A percentile compares a stretch with the other conserved stretches of the same genome.
Evolutionary conservation across 495 filamentous ascomycete species (phyloP).

Genomic region (Margaritispora aquatica): DNA sequence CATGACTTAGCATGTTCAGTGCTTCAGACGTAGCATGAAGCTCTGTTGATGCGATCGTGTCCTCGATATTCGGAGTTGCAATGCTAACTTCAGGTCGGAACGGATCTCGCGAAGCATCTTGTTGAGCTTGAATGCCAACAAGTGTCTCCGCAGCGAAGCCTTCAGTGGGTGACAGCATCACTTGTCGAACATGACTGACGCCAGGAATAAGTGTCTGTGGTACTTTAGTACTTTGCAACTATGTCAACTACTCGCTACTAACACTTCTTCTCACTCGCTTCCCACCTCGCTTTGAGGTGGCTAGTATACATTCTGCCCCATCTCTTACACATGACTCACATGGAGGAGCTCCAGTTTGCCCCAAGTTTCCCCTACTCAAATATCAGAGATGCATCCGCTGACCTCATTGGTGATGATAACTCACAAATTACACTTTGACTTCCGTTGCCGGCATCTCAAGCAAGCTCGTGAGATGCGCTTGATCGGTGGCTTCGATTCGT

Average conservation of each 20-base stretch:
- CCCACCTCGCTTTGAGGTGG: slow-evolving; percentile 53
- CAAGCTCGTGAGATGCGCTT: slow-evolving; percentile 57
- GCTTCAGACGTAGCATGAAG: slow-evolving; percentile 39
- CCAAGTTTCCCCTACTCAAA: slow-evolving; percentile 35
- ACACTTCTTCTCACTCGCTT: slow-evolving; percentile 38
- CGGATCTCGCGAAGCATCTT: slow-evolving; percentile 28
- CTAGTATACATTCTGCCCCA: slow-evolving; percentile 51
- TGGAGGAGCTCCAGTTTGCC: slow-evolving; percentile 43
- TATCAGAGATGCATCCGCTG: neutral
- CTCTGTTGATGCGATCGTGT: slow-evolving; percentile 31
- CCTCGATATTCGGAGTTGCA: slow-evolving; percentile 24
- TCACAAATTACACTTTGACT: slow-evolving; percentile 58
- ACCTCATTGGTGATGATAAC: slow-evolving; percentile 24
- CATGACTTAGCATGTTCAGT: slow-evolving; percentile 36
- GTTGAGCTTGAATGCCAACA: slow-evolving; percentile 27
- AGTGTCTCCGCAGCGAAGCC: slow-evolving; percentile 25
- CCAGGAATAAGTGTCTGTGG: neutral
- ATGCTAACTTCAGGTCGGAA: slow-evolving; percentile 15
- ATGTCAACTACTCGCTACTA: slow-evolving; percentile 16
- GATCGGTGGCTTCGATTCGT: slow-evolving; percentile 15
- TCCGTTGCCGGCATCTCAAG: slow-evolving; percentile 53
- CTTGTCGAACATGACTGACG: slow-evolving; percentile 5
- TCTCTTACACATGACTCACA: slow-evolving; percentile 53
- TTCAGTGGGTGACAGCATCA: slow-evolving; percentile 17
- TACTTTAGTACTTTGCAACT: neutral